Evolutionary conservation across 176 grass and related monocot genomes (phyloP).

Genomic region (Guadua angustifolia): DNA sequence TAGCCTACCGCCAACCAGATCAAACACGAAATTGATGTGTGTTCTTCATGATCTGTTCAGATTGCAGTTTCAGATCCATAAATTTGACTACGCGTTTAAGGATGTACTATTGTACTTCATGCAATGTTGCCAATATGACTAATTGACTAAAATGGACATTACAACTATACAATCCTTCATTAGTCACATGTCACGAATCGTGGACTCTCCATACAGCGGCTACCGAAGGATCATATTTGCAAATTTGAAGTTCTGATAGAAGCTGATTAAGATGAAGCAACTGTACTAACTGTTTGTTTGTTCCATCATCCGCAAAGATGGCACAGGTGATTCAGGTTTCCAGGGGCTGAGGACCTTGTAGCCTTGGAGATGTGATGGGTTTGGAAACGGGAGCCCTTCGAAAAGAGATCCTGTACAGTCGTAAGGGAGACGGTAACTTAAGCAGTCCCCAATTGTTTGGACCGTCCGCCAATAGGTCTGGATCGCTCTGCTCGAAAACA

Average conservation of each 20-base stretch:
- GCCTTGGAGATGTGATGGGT: neutral
- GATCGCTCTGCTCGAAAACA: too few species aligned
- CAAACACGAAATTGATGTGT: neutral
- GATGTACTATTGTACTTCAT: neutral
- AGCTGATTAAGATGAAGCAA: neutral
- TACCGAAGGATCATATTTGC: neutral
- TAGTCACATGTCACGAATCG: neutral
- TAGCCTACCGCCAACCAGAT: neutral
- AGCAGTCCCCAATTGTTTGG: too few species aligned
- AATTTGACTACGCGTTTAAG: neutral
- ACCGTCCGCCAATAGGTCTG: too few species aligned
- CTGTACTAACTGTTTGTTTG: neutral
- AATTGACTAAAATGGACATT: neutral
- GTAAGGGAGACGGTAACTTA: too few species aligned
- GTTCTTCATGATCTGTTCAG: neutral
- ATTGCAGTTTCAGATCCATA: neutral
- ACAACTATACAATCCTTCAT: neutral
- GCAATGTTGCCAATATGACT: neutral
- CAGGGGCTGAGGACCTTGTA: neutral
- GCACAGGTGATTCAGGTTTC: neutral
- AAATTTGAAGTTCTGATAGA: neutral
- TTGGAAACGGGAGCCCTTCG: neutral
- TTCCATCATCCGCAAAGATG: neutral
- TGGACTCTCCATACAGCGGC: neutral
- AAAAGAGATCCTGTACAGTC: too few species aligned